A percentile compares a stretch with the other conserved stretches of the same genome.
These are phyloP conservation scores for Lenwebbia sp. DNA, from an alignment of 345 rosid species.

Conservation along the genomic window DNA sequence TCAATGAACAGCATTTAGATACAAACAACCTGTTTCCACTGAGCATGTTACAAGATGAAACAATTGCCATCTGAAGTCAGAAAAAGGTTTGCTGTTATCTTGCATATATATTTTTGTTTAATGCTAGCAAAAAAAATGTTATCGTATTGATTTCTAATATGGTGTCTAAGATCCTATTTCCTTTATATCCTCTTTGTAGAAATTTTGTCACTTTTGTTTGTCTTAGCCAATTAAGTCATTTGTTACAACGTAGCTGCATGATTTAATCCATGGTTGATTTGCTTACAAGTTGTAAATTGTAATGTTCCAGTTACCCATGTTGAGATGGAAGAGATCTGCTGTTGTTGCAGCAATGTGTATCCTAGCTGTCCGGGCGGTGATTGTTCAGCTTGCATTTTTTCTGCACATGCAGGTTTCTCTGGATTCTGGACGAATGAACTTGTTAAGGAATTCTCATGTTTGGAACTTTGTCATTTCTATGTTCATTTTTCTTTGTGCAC, in stretches of 20 bases:
- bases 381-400: constrained; percentile 87
- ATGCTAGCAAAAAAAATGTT: background rate
- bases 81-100: background rate
- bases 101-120: background rate
- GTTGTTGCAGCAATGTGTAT: constrained; percentile 93
- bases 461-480: background rate
- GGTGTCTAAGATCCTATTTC: background rate
- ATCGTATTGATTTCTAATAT: background rate
- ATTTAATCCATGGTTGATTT: background rate
- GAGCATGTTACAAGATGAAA: background rate
- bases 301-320: constrained; percentile 60
- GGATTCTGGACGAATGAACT: background rate
- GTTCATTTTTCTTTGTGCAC: background rate
- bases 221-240: background rate
- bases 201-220: background rate
- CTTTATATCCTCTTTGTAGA: background rate
- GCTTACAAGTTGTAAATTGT: background rate
- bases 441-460: background rate
- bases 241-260: background rate
- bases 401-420: constrained; percentile 72
- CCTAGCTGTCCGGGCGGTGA: constrained; percentile 84
- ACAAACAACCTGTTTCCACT: background rate
- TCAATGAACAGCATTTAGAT: background rate
- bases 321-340: constrained; percentile 95
- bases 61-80: background rate